Conservation (phyloP, 2,329 filamentous ascomycete species). For the Clarireedia monteithiana region DNA sequence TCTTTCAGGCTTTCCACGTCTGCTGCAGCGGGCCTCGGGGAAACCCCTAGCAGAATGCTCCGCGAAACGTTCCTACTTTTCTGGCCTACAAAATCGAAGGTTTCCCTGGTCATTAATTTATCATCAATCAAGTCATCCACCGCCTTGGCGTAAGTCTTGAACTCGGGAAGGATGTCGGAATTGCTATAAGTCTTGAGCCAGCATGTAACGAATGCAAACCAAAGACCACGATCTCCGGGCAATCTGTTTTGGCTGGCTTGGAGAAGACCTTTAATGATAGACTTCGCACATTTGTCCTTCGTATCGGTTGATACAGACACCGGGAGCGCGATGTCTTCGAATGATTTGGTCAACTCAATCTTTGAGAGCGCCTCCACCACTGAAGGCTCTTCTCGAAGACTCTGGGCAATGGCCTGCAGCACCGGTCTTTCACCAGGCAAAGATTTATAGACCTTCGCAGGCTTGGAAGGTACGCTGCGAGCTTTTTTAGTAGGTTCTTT, state of each 20-base stretch:
- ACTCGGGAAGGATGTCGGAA: slow-evolving; percentile 18
- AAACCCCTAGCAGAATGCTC: slow-evolving; percentile 1
- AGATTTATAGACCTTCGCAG: slow-evolving; percentile 4
- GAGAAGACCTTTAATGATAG: slow-evolving; percentile 17
- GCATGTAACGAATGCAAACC: slow-evolving; percentile 23
- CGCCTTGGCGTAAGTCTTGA: slow-evolving; percentile 18
- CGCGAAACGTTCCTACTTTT: slow-evolving; percentile 2
- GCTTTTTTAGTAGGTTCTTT: not conserved
- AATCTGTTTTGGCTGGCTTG: slow-evolving; percentile 21
- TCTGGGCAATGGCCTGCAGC: not conserved
- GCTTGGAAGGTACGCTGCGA: not conserved
- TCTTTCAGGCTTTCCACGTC: slow-evolving; percentile 16
- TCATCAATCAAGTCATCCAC: slow-evolving; percentile 20
- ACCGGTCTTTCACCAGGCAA: not conserved
- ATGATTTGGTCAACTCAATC: not conserved
- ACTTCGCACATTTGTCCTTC: slow-evolving; percentile 10
- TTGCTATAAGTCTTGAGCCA: slow-evolving; percentile 22
- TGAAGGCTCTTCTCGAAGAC: not conserved
- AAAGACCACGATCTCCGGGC: slow-evolving; percentile 24
- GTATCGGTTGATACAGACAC: not conserved
- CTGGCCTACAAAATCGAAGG: not conserved
- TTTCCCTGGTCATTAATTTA: slow-evolving; percentile 13
- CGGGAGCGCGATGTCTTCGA: not conserved
- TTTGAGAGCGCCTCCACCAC: slow-evolving; percentile 1
- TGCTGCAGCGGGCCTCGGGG: not conserved